These are phyloP conservation scores for Pseudogymnoascus sp. DNA, from an alignment of 2,329 filamentous ascomycete genomes.

Conservation along the genomic window DNA sequence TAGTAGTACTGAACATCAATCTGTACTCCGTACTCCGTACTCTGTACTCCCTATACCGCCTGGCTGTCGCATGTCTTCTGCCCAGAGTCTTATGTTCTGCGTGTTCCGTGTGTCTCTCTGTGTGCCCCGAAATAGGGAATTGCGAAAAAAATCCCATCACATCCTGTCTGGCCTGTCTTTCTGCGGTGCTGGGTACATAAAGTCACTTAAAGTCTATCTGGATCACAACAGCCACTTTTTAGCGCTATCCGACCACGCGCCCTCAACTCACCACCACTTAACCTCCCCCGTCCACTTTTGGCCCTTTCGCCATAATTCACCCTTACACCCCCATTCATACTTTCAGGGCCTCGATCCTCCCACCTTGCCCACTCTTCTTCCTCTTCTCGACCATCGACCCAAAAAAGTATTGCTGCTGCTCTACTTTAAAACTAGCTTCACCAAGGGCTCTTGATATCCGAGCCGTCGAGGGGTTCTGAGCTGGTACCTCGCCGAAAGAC, in stretches of 20 bases:
- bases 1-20: background rate
- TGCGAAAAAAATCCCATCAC: background rate
- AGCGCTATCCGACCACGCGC: background rate
- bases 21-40: background rate
- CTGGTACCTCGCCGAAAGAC: conserved; percentile 3
- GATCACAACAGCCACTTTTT: conserved; percentile 1
- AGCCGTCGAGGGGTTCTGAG: conserved; percentile 4
- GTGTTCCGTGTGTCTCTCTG: background rate
- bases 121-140: background rate
- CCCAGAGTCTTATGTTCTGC: background rate
- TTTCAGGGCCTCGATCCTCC: background rate
- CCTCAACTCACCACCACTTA: background rate
- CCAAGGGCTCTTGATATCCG: background rate
- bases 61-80: background rate
- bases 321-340: background rate
- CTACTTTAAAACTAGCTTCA: background rate
- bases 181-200: background rate
- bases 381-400: background rate
- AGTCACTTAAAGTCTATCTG: background rate
- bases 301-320: conserved; percentile 3
- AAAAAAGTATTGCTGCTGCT: background rate
- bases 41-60: background rate
- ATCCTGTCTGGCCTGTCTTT: background rate
- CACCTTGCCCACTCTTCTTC: background rate
- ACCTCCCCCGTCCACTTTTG: background rate